Percentiles rank a stretch among this genome's conserved stretches.
Conservation (phyloP, 768 basidiomycete genomes). For the Tylopilus subfusipes region DNA sequence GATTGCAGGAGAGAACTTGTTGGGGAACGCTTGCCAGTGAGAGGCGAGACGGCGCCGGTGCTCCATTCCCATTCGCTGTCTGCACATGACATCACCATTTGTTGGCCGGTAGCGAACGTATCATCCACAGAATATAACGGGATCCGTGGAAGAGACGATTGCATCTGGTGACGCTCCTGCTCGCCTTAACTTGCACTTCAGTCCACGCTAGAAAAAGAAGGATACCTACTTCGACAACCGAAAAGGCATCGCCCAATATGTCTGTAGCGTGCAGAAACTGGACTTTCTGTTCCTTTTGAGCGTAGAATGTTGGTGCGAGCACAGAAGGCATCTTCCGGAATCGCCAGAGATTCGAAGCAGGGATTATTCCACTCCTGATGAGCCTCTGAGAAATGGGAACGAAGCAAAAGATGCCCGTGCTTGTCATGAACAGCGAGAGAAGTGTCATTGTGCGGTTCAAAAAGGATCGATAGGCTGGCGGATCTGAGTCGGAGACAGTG, state of each 20-base stretch:
- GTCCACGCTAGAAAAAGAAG: neutral
- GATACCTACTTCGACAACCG: conserved; percentile 6
- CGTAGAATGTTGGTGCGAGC: neutral
- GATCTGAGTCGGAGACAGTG: too few species aligned
- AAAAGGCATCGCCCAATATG: neutral
- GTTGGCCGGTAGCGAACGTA: neutral
- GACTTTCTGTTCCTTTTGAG: neutral
- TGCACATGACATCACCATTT: neutral
- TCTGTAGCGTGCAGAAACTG: neutral
- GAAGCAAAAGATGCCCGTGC: conserved; percentile 26
- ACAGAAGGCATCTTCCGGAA: neutral
- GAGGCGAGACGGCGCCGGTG: neutral
- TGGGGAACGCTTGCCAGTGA: neutral
- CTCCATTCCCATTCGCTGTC: neutral
- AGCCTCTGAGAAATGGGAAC: conserved; percentile 26
- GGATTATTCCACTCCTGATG: conserved; percentile 20
- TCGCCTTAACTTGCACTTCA: neutral
- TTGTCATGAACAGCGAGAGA: conserved; percentile 23
- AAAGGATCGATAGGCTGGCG: neutral
- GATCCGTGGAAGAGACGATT: neutral
- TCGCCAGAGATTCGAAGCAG: conserved; percentile 6
- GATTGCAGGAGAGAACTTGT: neutral
- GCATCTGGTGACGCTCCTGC: neutral
- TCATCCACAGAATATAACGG: neutral
- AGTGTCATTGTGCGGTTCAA: conserved; percentile 16